A percentile compares a stretch with the other conserved stretches of the same genome.
Evolutionary conservation across 2,329 filamentous ascomycete species (phyloP).

Genomic region (Paradendryphiella salina): DNA sequence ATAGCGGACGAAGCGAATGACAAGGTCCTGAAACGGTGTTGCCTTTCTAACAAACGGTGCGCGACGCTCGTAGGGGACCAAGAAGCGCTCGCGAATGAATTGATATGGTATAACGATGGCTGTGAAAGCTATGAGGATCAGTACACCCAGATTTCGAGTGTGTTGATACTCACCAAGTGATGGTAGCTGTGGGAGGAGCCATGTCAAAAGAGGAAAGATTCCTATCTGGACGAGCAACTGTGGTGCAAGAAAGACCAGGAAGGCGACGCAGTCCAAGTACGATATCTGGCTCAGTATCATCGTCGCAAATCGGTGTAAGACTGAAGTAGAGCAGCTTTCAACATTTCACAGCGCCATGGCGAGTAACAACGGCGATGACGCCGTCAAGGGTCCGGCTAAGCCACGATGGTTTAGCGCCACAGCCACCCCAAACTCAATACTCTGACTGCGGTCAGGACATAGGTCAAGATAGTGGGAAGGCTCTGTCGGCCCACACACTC

Average conservation of each 20-base stretch:
- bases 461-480: neutral
- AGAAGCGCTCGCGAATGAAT: slow-evolving; percentile 62
- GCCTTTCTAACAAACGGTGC: slow-evolving; percentile 69
- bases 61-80: slow-evolving; percentile 52
- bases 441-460: neutral
- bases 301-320: slow-evolving; percentile 10
- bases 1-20: slow-evolving; percentile 76
- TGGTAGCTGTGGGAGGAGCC: slow-evolving; percentile 65
- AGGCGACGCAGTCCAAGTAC: slow-evolving; percentile 74
- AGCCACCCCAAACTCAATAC: neutral
- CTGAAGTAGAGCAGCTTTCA: neutral
- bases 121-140: slow-evolving; percentile 46
- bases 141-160: slow-evolving; percentile 10
- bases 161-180: slow-evolving; percentile 63
- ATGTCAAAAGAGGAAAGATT: slow-evolving; percentile 60
- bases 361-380: slow-evolving; percentile 23
- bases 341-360: neutral
- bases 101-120: slow-evolving; percentile 62
- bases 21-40: slow-evolving; percentile 75
- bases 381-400: slow-evolving; percentile 22
- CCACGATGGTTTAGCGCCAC: slow-evolving; percentile 24
- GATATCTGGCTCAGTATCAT: slow-evolving; percentile 78
- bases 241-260: slow-evolving; percentile 69
- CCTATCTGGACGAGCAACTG: slow-evolving; percentile 72
- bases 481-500: neutral